Evolutionary conservation across 2,329 filamentous ascomycete genomes (phyloP).

Genomic region (Aspergillus japonicus): DNA sequence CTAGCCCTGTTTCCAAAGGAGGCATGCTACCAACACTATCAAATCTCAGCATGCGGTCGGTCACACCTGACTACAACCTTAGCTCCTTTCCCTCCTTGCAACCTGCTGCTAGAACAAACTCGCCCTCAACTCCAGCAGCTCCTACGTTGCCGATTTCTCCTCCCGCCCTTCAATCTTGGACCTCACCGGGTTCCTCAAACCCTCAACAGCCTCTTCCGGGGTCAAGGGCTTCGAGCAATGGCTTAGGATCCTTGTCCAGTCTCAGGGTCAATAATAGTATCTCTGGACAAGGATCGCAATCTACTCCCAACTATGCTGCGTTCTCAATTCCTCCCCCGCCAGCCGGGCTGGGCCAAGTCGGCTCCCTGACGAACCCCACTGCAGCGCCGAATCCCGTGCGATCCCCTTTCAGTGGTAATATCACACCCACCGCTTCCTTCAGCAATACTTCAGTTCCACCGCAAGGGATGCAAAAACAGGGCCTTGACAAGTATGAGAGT

Average conservation of each 20-base stretch:
- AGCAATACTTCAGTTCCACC: conserved; percentile 24
- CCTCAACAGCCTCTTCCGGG: conserved; percentile 17
- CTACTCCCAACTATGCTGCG: conserved; percentile 33
- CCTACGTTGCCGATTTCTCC: conserved; percentile 33
- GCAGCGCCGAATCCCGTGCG: conserved; percentile 21
- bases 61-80: conserved; percentile 54
- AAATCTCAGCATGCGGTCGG: conserved; percentile 42
- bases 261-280: conserved; percentile 23
- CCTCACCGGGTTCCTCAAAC: conserved; percentile 11
- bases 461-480: conserved; percentile 35
- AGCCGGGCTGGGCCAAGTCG: conserved; percentile 21
- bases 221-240: conserved; percentile 16
- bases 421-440: conserved; percentile 24
- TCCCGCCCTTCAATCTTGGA: conserved; percentile 20
- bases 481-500: conserved; percentile 58
- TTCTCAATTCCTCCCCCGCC: conserved; percentile 46
- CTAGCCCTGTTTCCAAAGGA: conserved; percentile 19
- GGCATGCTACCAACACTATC: conserved; percentile 20
- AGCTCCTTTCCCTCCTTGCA: conserved; percentile 49
- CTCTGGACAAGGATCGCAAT: conserved; percentile 18
- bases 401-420: conserved; percentile 16
- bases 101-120: conserved; percentile 37
- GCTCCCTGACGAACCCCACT: conserved; percentile 17
- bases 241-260: conserved; percentile 27
- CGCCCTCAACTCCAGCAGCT: conserved; percentile 27